Evolutionary conservation across 176 grass and related monocot species (phyloP).

Genomic region (Elymus sibiricus): DNA sequence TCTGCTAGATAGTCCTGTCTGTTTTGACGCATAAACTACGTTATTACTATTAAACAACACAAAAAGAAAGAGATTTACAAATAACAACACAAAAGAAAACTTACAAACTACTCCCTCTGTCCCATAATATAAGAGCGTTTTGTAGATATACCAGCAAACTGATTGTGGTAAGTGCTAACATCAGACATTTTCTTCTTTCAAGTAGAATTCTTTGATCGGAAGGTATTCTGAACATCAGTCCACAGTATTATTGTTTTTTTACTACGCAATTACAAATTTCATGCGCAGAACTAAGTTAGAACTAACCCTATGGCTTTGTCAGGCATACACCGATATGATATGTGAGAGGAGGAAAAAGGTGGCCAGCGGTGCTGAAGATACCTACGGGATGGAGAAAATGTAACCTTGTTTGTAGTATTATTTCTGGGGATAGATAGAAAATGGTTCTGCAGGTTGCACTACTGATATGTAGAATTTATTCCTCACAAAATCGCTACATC

Average conservation of each 20-base stretch:
- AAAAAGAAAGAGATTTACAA: neutral
- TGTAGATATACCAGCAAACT: neutral
- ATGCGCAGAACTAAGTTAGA: neutral
- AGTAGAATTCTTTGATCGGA: neutral
- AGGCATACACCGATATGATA: conserved; percentile 97
- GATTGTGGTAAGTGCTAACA: neutral
- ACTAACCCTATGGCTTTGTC: conserved; percentile 14
- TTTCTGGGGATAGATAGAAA: conserved; percentile 11
- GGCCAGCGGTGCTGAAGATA: conserved; percentile 86
- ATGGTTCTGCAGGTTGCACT: neutral
- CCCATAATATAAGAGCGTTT: too few relatives aligned
- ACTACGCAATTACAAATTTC: neutral
- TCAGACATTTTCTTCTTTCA: neutral
- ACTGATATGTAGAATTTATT: conserved; percentile 10
- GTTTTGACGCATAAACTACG: neutral
- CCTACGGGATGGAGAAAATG: conserved; percentile 63
- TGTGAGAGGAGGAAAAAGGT: conserved; percentile 77
- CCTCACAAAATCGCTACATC: neutral
- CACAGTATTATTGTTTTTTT: neutral
- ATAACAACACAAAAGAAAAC: neutral
- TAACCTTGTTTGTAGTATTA: neutral
- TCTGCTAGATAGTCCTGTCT: neutral
- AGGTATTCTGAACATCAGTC: neutral
- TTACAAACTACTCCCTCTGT: neutral
- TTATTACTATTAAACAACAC: neutral